Evolutionary conservation across 2,329 filamentous ascomycete species (phyloP).

Genomic region (Helotiales sp.): DNA sequence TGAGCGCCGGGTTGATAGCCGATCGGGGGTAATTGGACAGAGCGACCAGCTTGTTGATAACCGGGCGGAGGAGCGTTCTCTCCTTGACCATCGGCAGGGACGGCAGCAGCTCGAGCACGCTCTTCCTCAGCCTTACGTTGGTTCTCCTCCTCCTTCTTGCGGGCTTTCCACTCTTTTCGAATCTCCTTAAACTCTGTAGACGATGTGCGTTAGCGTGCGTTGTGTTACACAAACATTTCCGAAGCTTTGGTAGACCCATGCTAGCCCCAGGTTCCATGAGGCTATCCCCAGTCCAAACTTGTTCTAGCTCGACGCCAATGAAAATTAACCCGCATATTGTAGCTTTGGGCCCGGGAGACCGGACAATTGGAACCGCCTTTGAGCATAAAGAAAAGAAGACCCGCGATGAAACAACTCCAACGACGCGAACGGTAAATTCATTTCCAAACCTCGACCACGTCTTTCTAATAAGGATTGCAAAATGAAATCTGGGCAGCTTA

Average conservation of each 20-base stretch:
- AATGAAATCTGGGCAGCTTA: slow-evolving; percentile 49
- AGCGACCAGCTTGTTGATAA: slow-evolving; percentile 51
- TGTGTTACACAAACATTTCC: slow-evolving; percentile 34
- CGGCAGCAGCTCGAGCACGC: slow-evolving; percentile 64
- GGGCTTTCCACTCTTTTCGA: slow-evolving; percentile 97
- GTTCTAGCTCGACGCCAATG: slow-evolving; percentile 48
- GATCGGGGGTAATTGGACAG: slow-evolving; percentile 72
- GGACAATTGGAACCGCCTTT: slow-evolving; percentile 21
- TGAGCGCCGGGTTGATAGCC: slow-evolving; percentile 64
- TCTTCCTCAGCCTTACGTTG: slow-evolving; percentile 89
- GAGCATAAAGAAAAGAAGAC: slow-evolving; percentile 15
- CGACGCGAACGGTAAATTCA: neutral
- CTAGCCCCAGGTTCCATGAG: slow-evolving; percentile 41
- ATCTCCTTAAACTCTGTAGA: slow-evolving; percentile 95
- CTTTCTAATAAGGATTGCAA: no score
- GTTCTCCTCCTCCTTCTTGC: slow-evolving; percentile 98
- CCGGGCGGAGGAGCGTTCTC: slow-evolving; percentile 49
- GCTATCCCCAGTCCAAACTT: slow-evolving; percentile 47
- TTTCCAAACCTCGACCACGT: no score
- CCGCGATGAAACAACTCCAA: neutral
- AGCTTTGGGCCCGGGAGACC: slow-evolving; percentile 11
- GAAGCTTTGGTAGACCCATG: slow-evolving; percentile 38
- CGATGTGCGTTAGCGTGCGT: slow-evolving; percentile 28
- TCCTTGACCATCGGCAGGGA: slow-evolving; percentile 54
- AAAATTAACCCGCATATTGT: slow-evolving; percentile 30